Conservation (phyloP, 2,329 filamentous ascomycete species). For the Calonectria pteridis region DNA sequence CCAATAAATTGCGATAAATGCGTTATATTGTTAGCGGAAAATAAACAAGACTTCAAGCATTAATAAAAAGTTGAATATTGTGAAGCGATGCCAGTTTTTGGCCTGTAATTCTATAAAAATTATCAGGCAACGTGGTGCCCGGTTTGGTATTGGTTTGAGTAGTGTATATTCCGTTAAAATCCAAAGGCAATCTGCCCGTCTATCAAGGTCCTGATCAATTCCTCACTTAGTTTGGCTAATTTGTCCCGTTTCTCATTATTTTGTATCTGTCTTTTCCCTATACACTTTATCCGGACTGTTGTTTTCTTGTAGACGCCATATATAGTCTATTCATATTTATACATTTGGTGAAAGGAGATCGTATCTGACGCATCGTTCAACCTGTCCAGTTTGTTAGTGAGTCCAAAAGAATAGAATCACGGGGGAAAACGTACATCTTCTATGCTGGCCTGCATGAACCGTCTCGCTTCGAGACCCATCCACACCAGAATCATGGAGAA, state of each 20-base stretch:
- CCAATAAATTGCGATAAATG: too few relatives aligned
- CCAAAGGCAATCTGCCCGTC: not conserved
- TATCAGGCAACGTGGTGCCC: not conserved
- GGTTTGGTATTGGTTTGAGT: not conserved
- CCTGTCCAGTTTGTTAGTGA: conserved; percentile 58
- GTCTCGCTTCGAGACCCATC: conserved; percentile 89
- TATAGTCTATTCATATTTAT: conserved; percentile 54
- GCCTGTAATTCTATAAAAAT: not conserved
- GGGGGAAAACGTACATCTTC: conserved; percentile 72
- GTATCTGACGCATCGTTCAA: conserved; percentile 91
- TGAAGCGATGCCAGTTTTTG: not conserved
- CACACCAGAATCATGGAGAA: conserved; percentile 91
- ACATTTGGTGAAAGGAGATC: conserved; percentile 91
- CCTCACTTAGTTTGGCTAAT: not conserved
- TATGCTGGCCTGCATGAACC: conserved; percentile 89
- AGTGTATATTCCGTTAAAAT: not conserved
- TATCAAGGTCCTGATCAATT: not conserved
- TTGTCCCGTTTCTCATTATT: not conserved
- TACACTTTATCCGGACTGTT: conserved; percentile 32
- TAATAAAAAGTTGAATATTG: not conserved
- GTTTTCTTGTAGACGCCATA: not conserved
- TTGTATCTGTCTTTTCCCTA: not conserved
- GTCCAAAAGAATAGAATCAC: not conserved
- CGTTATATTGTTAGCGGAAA: not conserved
- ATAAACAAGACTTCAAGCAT: not conserved